Base-by-base conservation (phyloP, 2,329 filamentous ascomycete species). In the Diaporthe eres region DNA sequence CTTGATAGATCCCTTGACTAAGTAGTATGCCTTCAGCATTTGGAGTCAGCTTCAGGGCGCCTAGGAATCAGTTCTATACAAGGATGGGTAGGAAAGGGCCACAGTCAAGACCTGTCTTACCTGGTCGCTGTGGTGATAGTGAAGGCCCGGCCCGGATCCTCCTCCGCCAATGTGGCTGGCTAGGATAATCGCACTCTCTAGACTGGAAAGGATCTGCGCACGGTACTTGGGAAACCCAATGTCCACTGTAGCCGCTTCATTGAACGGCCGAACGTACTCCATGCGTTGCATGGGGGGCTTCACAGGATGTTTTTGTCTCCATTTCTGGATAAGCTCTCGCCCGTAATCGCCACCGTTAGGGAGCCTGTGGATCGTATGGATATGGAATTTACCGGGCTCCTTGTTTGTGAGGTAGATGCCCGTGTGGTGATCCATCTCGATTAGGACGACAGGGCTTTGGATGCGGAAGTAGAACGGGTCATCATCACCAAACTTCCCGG, bases 381-480 rank as follows among this genome's bases (percentile, higher is more conserved):
- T 49, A 1, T 31, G 60, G 17, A 47, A 65, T 31, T 34, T 65
- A 19, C 9, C 7, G 7, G 60, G 60, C 42, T 47, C 60, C 39
- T 65, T 65, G n/a, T 47, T 65, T 22, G 60, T 65, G 17, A 65
- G 39, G 17, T 65, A 65, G 25, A 47, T 47, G 15, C 39, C 39
- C 1, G 42, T 65, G 22, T 65, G 42, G 60, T 65, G 60, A 4
- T 47, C 39, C 39, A 47, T 65, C 15, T 65, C 42, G 25, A 65
- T 17, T 0, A 65, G 42, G 12, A 44, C 39, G 7, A 65, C 60
- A 28, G 60, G 60, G 7, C 60, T 47, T 1, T 47, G 60, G 6
- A 31, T 31, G 25, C 60, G 42, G 25, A 65, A 65, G 12, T 47
- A 65, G 60, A 65, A 49, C 8, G 60, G 39, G 25, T 65, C 42